Conservation (phyloP, 2,329 filamentous ascomycete genomes). For the Parasarocladium wereldwijsianum region DNA sequence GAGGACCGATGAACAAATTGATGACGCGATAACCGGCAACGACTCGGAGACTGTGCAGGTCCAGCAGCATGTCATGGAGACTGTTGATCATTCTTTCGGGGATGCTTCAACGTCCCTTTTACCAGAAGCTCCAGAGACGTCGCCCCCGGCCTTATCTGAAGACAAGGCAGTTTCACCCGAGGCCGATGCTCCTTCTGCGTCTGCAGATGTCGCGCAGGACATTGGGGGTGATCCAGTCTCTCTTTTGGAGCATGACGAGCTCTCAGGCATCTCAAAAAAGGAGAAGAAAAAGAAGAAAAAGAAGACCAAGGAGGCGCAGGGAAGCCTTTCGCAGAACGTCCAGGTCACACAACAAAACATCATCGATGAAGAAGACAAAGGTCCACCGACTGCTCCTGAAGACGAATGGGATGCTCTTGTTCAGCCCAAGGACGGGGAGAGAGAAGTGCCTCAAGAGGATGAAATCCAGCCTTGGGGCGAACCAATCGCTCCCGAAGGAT, state of each 20-base stretch:
- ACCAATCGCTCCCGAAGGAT: too few relatives aligned
- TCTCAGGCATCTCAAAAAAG: slow-evolving; percentile 2
- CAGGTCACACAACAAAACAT: too few relatives aligned
- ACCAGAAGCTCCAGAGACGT: not conserved
- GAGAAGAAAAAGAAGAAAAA: slow-evolving; percentile 7
- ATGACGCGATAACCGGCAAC: too few relatives aligned
- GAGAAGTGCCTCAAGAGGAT: too few relatives aligned
- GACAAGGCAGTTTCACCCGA: not conserved
- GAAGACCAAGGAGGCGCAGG: slow-evolving; percentile 18
- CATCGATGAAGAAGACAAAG: slow-evolving; percentile 8
- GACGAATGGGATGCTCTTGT: not conserved
- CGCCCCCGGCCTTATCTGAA: not conserved
- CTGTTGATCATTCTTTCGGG: too few relatives aligned
- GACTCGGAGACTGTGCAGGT: too few relatives aligned
- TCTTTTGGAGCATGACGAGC: too few relatives aligned
- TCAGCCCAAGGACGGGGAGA: not conserved
- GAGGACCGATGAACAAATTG: too few relatives aligned
- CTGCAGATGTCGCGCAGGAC: slow-evolving; percentile 4
- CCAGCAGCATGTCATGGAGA: too few relatives aligned
- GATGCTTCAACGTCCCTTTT: too few relatives aligned
- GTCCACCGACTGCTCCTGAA: slow-evolving; percentile 3
- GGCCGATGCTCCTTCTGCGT: not conserved
- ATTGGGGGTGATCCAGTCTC: too few relatives aligned
- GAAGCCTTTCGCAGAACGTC: slow-evolving; percentile 5
- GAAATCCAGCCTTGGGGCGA: too few relatives aligned